Conservation (phyloP, 345 rosid genomes). For the Aethionema arabicum region DNA sequence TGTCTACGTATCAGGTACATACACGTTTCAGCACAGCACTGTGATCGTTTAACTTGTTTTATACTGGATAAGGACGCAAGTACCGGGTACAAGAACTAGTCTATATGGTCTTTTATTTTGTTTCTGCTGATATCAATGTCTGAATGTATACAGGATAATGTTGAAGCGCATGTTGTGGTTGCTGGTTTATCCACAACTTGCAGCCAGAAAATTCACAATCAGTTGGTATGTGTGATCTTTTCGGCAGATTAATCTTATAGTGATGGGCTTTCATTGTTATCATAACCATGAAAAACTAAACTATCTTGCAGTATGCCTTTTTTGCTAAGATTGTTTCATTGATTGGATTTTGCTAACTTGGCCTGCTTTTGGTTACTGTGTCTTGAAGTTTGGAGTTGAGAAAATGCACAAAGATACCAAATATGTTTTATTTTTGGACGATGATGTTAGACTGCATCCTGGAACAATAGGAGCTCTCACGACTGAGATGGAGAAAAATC, state of each 20-base stretch:
- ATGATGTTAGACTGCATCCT: slow-evolving; percentile 97
- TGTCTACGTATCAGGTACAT: slow-evolving; percentile 67
- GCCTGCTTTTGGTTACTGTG: slow-evolving; percentile 4
- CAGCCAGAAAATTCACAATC: slow-evolving; percentile 99
- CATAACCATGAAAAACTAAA: slow-evolving; percentile 20
- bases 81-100: neutral
- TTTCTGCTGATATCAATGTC: slow-evolving; percentile 10
- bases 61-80: neutral
- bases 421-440: slow-evolving; percentile 91
- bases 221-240: slow-evolving; percentile 66
- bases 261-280: slow-evolving; percentile 21
- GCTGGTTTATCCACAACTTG: slow-evolving; percentile 94
- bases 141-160: slow-evolving; percentile 59
- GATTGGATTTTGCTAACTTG: slow-evolving; percentile 19
- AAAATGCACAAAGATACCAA: slow-evolving; percentile 85
- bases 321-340: slow-evolving; percentile 6
- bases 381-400: slow-evolving; percentile 84
- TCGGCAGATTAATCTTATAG: neutral
- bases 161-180: slow-evolving; percentile 71
- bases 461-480: slow-evolving; percentile 95
- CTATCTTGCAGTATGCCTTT: neutral
- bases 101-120: slow-evolving; percentile 12
- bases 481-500: slow-evolving; percentile 87
- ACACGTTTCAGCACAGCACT: slow-evolving; percentile 7
- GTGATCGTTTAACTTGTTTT: slow-evolving; percentile 1